A percentile compares a stretch with the other conserved stretches of the same genome.
phyloP scores from a whole-genome alignment of 345 rosid species.

The Abelmoschus esculentus region DNA sequence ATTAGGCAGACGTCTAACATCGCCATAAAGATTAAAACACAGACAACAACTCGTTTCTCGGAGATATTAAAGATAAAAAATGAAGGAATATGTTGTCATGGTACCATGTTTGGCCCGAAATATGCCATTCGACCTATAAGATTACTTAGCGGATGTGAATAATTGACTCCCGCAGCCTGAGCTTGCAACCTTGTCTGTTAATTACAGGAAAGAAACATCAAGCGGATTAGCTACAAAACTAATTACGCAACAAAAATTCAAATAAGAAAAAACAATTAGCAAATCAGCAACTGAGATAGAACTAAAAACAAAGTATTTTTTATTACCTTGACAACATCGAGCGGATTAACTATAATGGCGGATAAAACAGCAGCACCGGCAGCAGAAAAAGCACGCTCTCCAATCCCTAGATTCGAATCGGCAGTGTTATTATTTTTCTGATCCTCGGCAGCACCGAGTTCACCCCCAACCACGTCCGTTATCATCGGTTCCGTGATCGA shows the following conservation, averaged over 20 bases:
- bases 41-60: neutral
- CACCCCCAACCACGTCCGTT: conserved; percentile 17
- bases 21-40: neutral
- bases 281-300: neutral
- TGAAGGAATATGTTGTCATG: neutral
- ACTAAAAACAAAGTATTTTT: neutral
- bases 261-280: neutral
- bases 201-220: neutral
- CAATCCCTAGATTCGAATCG: conserved; percentile 47
- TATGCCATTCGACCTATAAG: conserved; percentile 72
- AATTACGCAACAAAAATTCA: neutral
- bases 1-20: neutral
- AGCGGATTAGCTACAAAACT: neutral
- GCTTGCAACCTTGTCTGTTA: conserved; percentile 88
- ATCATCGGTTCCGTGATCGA: conserved; percentile 16
- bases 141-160: conserved; percentile 88
- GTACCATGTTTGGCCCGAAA: conserved; percentile 91
- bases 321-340: conserved; percentile 80
- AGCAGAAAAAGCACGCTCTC: conserved; percentile 72
- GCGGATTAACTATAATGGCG: conserved; percentile 82
- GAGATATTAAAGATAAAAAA: neutral
- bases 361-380: conserved; percentile 93
- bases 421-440: conserved; percentile 15
- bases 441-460: conserved; percentile 16
- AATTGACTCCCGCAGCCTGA: conserved; percentile 88